These are phyloP conservation scores for Micractinium sp. DNA, from an alignment of 139 green algal genomes.

Conservation along the genomic window DNA sequence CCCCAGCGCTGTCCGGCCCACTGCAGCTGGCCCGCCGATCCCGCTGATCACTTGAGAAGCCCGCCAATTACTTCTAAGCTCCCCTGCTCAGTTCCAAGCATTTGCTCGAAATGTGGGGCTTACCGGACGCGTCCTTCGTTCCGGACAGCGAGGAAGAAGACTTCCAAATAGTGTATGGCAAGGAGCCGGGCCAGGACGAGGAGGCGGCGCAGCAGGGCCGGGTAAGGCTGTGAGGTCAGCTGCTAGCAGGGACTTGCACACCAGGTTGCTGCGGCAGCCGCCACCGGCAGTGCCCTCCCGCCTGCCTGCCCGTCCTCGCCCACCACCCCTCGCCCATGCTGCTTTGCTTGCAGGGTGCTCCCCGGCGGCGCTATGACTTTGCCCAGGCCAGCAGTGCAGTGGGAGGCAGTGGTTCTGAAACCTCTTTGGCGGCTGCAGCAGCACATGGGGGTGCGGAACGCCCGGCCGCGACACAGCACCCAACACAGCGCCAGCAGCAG, in stretches of 20 bases:
- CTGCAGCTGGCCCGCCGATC: too few species aligned
- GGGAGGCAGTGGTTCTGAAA: too few species aligned
- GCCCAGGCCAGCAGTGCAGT: neutral
- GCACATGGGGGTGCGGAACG: neutral
- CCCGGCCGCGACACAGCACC: neutral
- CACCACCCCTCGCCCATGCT: too few species aligned
- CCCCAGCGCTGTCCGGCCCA: too few species aligned
- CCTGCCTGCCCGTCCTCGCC: too few species aligned
- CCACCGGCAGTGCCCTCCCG: neutral
- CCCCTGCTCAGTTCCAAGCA: too few species aligned
- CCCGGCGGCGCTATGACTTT: neutral
- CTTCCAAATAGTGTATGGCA: constrained; percentile 7
- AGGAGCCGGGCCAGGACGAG: neutral
- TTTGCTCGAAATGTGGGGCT: neutral
- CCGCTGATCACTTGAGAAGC: neutral
- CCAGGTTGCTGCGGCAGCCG: neutral
- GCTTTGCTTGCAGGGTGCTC: too few species aligned
- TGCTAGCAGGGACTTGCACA: neutral
- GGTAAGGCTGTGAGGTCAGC: neutral
- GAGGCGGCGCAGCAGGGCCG: neutral
- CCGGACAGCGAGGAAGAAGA: constrained; percentile 4
- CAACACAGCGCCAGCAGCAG: neutral
- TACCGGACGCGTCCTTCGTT: neutral
- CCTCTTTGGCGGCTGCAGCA: neutral
- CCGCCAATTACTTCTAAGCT: neutral